Evolutionary conservation across 768 basidiomycete species (phyloP), one percentile per base, ranked within the genome.

Genomic region (Postia placenta): DNA sequence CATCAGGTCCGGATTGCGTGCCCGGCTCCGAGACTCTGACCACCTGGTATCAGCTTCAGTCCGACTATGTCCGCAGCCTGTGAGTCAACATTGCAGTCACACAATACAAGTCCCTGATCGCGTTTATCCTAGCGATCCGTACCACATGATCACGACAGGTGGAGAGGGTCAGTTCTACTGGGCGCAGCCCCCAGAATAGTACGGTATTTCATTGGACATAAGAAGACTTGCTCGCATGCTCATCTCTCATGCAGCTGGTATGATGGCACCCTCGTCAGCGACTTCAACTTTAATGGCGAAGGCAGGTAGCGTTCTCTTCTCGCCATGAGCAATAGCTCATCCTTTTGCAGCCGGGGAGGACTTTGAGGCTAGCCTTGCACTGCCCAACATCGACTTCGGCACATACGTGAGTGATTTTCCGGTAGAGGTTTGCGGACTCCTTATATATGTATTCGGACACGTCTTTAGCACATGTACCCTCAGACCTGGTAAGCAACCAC

Each of bases 271-370:
- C 68, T 72, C 11, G 64, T 70, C 43, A 71, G 71, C 26, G 78
- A 81, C 50, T 78, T 76, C 57, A 80, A 79, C 54, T 79, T 74
- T 63, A 74, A 80, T 43, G 78, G 79, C 0, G 68, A 76, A 71
- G 74, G 75, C 75, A 26, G 3, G 49, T 47, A 12, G 2, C 22
- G 42, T 22, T 2, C 1, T 2, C 2, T 24, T 11, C 7, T 0
- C 26, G 15, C 3, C 36, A 23, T 35, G n/a, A 12, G 15, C 11
- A 27, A 28, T 15, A 12, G 12, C 48, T 45, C 23, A 51, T 39
- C n/a, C 9, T 25, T 26, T 11, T 19, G 7, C 30, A 73, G 78
- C 76, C 47, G 76, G 77, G 7, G 78, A 81, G 60, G 77, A 79
- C 56, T 80, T 81, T 48, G 74, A 76, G 40, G 57, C 60, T 3